Evolutionary conservation across 176 grass and related monocot genomes (phyloP).

Genomic region (Raddia distichophylla): DNA sequence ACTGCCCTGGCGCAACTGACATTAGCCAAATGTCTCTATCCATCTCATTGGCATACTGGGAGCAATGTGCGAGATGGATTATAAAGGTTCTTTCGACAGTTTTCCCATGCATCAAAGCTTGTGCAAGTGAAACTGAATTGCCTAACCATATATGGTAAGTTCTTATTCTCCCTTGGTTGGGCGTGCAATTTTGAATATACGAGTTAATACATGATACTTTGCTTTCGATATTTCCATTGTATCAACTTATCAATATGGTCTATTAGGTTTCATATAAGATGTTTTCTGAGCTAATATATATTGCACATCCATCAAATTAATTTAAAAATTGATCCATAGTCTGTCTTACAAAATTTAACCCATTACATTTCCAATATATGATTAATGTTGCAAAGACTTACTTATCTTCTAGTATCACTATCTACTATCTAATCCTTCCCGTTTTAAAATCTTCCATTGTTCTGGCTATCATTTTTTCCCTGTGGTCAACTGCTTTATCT

Average conservation of each 20-base stretch:
- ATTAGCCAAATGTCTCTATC: slow-evolving; percentile 62
- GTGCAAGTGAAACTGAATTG: slow-evolving; percentile 74
- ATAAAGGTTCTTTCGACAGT: slow-evolving; percentile 93
- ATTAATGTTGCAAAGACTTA: background rate
- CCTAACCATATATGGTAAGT: slow-evolving; percentile 82
- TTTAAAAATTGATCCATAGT: slow-evolving; percentile 7
- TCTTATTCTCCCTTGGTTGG: slow-evolving; percentile 33
- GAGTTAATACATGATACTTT: slow-evolving; percentile 6
- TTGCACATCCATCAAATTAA: background rate
- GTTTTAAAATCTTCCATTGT: slow-evolving; percentile 3
- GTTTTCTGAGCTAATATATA: slow-evolving; percentile 14
- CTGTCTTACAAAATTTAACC: slow-evolving; percentile 4
- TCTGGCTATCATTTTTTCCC: slow-evolving; percentile 9
- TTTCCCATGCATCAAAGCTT: slow-evolving; percentile 93
- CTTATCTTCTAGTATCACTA: slow-evolving; percentile 21
- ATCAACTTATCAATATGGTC: slow-evolving; percentile 23
- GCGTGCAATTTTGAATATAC: slow-evolving; percentile 23
- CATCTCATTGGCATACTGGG: slow-evolving; percentile 87
- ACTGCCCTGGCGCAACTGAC: slow-evolving; percentile 50
- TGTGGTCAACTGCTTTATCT: slow-evolving; percentile 6
- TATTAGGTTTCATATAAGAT: slow-evolving; percentile 34
- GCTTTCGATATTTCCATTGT: slow-evolving; percentile 1
- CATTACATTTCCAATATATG: slow-evolving; percentile 34
- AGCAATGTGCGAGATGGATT: slow-evolving; percentile 89
- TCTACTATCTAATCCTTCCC: background rate